A percentile compares a stretch with the other conserved stretches of the same genome.
phyloP scores from a whole-genome alignment of 305 asterid species.

The Rubia balearica region DNA sequence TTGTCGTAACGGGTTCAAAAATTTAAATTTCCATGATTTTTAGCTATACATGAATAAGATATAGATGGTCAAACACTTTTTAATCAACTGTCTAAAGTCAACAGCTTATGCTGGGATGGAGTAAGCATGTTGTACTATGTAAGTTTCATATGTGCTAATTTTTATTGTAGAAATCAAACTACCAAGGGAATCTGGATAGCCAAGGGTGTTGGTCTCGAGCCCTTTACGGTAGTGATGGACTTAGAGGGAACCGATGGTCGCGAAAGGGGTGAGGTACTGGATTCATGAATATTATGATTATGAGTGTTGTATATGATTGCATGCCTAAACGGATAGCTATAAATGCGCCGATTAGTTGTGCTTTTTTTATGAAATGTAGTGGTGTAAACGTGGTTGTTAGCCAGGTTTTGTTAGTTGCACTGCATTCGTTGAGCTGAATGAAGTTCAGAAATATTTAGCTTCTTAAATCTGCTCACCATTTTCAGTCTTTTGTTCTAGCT shows the following conservation, averaged over 20 bases:
- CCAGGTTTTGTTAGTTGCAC: not conserved
- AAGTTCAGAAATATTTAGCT: not conserved
- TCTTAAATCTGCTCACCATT: not conserved
- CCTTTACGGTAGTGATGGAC: slow-evolving; percentile 57
- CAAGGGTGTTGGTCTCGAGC: slow-evolving; percentile 45
- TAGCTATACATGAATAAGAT: no score
- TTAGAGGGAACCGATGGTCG: slow-evolving; percentile 77
- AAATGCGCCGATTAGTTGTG: not conserved
- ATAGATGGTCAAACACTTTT: no score
- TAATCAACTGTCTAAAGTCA: not conserved
- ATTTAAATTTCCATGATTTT: no score
- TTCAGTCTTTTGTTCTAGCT: not conserved
- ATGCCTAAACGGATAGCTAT: no score
- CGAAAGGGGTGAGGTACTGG: slow-evolving; percentile 65
- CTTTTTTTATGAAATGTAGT: not conserved
- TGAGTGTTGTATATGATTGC: no score
- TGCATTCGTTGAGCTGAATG: not conserved
- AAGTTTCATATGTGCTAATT: not conserved
- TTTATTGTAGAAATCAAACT: slow-evolving; percentile 43
- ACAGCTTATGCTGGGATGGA: not conserved
- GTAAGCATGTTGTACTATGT: not conserved
- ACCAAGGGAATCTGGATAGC: slow-evolving; percentile 76
- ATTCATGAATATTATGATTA: not conserved
- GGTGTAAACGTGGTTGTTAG: not conserved
- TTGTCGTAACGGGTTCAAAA: no score